Conservation (phyloP, 1,284 basidiomycete genomes). For the Rhodotorula sp. region DNA sequence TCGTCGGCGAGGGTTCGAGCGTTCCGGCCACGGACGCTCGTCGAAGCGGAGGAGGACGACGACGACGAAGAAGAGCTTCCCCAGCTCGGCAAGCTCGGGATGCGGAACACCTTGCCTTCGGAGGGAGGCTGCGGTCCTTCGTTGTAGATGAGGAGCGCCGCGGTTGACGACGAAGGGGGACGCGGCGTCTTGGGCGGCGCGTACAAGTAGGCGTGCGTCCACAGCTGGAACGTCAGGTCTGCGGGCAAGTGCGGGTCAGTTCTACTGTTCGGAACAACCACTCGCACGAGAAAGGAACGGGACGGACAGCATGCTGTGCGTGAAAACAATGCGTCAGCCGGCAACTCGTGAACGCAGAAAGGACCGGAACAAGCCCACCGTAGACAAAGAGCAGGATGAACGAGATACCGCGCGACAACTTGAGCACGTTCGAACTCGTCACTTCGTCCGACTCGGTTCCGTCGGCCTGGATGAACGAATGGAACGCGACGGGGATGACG, state of each 20-base stretch:
- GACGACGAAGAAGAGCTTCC: slow-evolving; percentile 15
- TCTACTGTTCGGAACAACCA: slow-evolving; percentile 34
- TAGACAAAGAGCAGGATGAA: slow-evolving; percentile 63
- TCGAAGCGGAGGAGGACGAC: neutral
- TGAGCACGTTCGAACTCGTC: slow-evolving; percentile 52
- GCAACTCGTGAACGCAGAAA: slow-evolving; percentile 6
- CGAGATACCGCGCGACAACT: slow-evolving; percentile 55
- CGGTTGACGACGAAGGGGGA: slow-evolving; percentile 13
- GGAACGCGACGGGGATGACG: slow-evolving; percentile 69
- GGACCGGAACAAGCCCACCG: slow-evolving; percentile 18
- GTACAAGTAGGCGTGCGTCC: slow-evolving; percentile 58
- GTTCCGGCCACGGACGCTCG: neutral
- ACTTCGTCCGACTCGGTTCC: slow-evolving; percentile 7
- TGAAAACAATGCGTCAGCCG: neutral
- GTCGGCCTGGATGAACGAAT: slow-evolving; percentile 48
- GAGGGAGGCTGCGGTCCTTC: slow-evolving; percentile 46
- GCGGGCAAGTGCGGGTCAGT: neutral
- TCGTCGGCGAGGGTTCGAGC: neutral
- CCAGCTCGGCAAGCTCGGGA: slow-evolving; percentile 46
- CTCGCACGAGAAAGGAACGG: slow-evolving; percentile 56
- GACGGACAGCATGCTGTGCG: slow-evolving; percentile 38
- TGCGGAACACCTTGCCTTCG: slow-evolving; percentile 45
- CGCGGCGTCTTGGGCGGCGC: slow-evolving; percentile 26
- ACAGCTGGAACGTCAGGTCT: slow-evolving; percentile 60
- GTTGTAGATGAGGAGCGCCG: slow-evolving; percentile 38